Evolutionary conservation across 371 early-diverging fungal species (phyloP).

Genomic region (Mortierella sp.): DNA sequence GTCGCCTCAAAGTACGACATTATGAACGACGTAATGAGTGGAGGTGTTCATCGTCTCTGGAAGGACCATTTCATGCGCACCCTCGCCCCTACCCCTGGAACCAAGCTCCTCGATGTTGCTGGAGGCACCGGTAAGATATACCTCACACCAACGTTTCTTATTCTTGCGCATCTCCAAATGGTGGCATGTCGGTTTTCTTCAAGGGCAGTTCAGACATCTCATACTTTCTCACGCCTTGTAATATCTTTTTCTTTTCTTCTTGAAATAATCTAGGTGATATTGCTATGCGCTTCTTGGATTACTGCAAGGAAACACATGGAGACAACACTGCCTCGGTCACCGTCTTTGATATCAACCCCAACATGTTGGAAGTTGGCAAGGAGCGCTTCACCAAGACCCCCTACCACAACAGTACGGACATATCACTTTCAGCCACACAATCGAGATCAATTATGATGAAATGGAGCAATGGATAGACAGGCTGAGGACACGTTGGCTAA

Average conservation of each 20-base stretch:
- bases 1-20: slow-evolving; percentile 96
- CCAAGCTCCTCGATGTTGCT: slow-evolving; percentile 95
- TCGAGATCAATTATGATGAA: background rate
- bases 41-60: slow-evolving; percentile 96
- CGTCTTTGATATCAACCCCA: slow-evolving; percentile 96
- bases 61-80: slow-evolving; percentile 92
- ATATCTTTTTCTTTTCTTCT: background rate
- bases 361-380: slow-evolving; percentile 95
- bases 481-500: background rate
- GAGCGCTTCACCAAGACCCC: slow-evolving; percentile 76
- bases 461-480: background rate
- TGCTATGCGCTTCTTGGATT: slow-evolving; percentile 92
- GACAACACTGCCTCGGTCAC: slow-evolving; percentile 82
- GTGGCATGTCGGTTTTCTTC: background rate
- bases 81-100: slow-evolving; percentile 89
- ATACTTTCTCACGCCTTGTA: background rate
- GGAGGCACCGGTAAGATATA: slow-evolving; percentile 92
- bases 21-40: slow-evolving; percentile 98
- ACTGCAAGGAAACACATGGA: slow-evolving; percentile 78
- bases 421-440: background rate
- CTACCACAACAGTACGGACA: slow-evolving; percentile 70
- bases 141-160: background rate
- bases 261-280: slow-evolving; percentile 83
- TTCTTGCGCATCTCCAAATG: background rate
- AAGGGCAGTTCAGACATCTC: background rate